These are phyloP conservation scores for Prunus mume DNA, from an alignment of 306 rosid genomes.

Conservation along the genomic window DNA sequence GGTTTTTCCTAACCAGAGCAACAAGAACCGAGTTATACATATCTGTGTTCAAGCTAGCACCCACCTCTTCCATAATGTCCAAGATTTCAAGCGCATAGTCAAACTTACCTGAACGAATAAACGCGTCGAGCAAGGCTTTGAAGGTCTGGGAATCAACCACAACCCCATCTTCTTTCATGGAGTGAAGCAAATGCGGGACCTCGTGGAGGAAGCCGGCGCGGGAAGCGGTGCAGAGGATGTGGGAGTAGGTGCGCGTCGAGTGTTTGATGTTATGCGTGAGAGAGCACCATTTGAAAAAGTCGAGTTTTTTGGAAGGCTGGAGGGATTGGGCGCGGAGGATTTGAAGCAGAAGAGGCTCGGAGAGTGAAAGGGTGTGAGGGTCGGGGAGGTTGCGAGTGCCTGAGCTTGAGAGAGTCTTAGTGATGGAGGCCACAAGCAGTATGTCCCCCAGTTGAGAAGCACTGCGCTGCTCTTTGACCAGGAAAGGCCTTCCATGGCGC, in stretches of 20 bases:
- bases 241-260: constrained; percentile 46
- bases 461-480: constrained; percentile 10
- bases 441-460: constrained; percentile 42
- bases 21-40: constrained; percentile 52
- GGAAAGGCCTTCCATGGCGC: constrained; percentile 41
- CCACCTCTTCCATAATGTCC: constrained; percentile 47
- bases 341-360: constrained; percentile 49
- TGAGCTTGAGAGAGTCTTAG: constrained; percentile 47
- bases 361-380: constrained; percentile 41
- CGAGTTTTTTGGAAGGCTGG: constrained; percentile 59
- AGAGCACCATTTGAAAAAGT: constrained; percentile 62
- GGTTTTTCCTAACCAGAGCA: constrained; percentile 56
- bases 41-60: constrained; percentile 27
- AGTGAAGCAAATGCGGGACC: constrained; percentile 39
- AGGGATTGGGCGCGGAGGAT: constrained; percentile 50
- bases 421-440: constrained; percentile 59
- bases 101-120: constrained; percentile 46
- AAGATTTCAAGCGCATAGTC: constrained; percentile 49
- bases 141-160: constrained; percentile 50
- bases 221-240: constrained; percentile 44
- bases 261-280: constrained; percentile 27
- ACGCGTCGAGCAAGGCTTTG: constrained; percentile 52
- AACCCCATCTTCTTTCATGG: constrained; percentile 52
- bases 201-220: constrained; percentile 43
- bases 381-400: constrained; percentile 54